Conservation (phyloP, 2,329 filamentous ascomycete species). For the Orbilia ellipsospora region DNA sequence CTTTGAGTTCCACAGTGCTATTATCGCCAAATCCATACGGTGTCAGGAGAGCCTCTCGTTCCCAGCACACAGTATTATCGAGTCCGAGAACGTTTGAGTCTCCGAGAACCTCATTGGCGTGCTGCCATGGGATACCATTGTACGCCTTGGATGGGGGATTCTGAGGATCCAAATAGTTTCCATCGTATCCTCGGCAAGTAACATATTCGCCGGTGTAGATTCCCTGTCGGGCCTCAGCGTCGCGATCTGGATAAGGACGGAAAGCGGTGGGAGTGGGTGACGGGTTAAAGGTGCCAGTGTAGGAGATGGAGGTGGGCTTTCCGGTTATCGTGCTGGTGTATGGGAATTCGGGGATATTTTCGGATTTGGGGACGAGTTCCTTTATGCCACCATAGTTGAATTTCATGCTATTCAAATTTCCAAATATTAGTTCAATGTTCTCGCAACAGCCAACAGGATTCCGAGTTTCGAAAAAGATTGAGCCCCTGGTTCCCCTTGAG, state of each 20-base stretch:
- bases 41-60: slow-evolving; percentile 85
- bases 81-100: slow-evolving; percentile 83
- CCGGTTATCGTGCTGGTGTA: not conserved
- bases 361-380: slow-evolving; percentile 43
- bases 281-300: slow-evolving; percentile 11
- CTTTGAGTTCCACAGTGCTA: slow-evolving; percentile 62
- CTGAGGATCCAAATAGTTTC: slow-evolving; percentile 30
- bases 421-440: too few species aligned
- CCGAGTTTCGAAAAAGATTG: too few species aligned
- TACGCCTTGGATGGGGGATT: slow-evolving; percentile 32
- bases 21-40: slow-evolving; percentile 80
- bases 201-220: slow-evolving; percentile 20
- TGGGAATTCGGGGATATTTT: slow-evolving; percentile 43
- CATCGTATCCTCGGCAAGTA: slow-evolving; percentile 33
- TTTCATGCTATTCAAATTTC: slow-evolving; percentile 21
- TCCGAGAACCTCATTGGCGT: slow-evolving; percentile 78
- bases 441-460: too few species aligned
- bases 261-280: slow-evolving; percentile 19
- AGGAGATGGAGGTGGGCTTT: slow-evolving; percentile 9
- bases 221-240: slow-evolving; percentile 1
- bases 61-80: slow-evolving; percentile 91
- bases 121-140: slow-evolving; percentile 68
- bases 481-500: too few species aligned
- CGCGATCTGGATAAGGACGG: slow-evolving; percentile 32
- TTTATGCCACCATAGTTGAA: slow-evolving; percentile 44